These are phyloP conservation scores for Melaleuca quinquenervia DNA, from an alignment of 345 rosid species.

Conservation along the genomic window DNA sequence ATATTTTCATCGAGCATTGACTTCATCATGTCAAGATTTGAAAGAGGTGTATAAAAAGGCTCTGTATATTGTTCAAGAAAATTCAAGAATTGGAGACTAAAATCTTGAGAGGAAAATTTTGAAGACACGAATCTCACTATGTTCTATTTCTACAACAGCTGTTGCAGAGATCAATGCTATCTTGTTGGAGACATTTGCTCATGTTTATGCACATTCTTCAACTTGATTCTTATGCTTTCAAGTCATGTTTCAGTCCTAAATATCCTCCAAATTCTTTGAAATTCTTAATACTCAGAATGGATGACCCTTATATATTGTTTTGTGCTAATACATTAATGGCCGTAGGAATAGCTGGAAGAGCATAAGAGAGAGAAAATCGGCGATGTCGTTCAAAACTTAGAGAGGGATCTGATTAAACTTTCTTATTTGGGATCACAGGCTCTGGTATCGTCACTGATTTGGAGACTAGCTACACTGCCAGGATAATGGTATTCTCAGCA, in stretches of 20 bases:
- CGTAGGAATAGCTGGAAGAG: not conserved
- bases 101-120: not conserved
- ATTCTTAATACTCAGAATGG: not conserved
- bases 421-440: slow-evolving; percentile 5
- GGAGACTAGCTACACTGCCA: slow-evolving; percentile 32
- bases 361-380: not conserved
- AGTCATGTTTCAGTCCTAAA: not conserved
- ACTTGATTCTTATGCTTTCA: not conserved
- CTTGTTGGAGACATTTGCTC: not conserved
- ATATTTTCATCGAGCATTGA: not conserved
- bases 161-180: not conserved
- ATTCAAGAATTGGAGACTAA: not conserved
- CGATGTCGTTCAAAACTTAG: not conserved
- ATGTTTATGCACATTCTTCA: not conserved
- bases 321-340: not conserved
- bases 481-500: slow-evolving; percentile 28
- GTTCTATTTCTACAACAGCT: not conserved
- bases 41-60: not conserved
- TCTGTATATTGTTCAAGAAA: not conserved
- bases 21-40: not conserved
- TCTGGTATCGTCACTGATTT: slow-evolving; percentile 22
- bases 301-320: not conserved
- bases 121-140: not conserved
- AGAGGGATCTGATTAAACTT: not conserved
- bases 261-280: not conserved